Evolutionary conservation across 441 rosid genomes (phyloP).

Genomic region (Eruca vesicaria): DNA sequence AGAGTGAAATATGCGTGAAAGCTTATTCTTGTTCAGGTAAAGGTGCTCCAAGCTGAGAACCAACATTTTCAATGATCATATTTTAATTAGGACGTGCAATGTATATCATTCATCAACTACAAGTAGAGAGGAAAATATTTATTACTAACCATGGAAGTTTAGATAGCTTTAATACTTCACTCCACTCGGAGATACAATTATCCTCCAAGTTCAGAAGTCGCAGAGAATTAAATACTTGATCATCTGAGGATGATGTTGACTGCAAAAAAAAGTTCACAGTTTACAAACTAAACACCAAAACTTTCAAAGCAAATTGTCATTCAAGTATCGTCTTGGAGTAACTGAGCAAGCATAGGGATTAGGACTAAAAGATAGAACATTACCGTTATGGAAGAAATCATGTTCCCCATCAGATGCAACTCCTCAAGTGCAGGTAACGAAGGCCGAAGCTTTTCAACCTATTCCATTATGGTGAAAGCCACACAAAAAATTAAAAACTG

Average conservation of each 20-base stretch:
- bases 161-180: constrained; percentile 73
- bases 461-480: constrained; percentile 16
- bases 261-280: constrained; percentile 23
- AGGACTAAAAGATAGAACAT: background rate
- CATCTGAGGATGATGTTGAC: constrained; percentile 47
- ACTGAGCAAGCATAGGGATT: constrained; percentile 3
- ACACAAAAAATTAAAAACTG: background rate
- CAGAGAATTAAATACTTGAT: constrained; percentile 63
- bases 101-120: background rate
- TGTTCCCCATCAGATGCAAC: constrained; percentile 89
- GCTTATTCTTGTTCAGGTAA: constrained; percentile 77
- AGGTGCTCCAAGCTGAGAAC: constrained; percentile 83
- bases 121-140: constrained; percentile 8
- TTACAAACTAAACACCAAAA: background rate
- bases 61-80: background rate
- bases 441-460: constrained; percentile 70
- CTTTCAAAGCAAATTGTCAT: background rate
- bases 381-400: constrained; percentile 60
- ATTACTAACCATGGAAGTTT: constrained; percentile 64
- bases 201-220: constrained; percentile 87
- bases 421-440: constrained; percentile 78
- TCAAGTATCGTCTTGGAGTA: background rate
- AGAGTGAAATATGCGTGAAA: constrained; percentile 58
- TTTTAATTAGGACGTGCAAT: background rate
- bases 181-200: constrained; percentile 79